Base-by-base conservation (phyloP, 129 eudicot species). In the Artemisia annua region DNA sequence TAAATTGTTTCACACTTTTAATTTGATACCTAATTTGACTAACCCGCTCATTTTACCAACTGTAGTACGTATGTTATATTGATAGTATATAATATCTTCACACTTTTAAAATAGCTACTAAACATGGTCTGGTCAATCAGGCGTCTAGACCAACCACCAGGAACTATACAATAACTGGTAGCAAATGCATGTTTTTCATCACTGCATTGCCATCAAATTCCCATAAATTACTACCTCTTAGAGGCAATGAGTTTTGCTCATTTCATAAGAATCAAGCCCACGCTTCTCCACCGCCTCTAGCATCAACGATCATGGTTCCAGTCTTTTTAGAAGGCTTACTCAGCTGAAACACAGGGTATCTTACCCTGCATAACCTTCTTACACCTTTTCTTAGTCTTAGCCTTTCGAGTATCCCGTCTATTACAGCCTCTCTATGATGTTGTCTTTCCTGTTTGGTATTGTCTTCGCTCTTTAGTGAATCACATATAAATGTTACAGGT, bases 291-390 rank as follows among this genome's bases (percentile, higher is more conserved):
- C 67, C 35, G 6, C 57, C 66, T 32, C 22, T 66, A 22, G 65
- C 26, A 19, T 65, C 72, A 15, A 65, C 57, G 13, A 65, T 50
- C 65, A 75, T 12, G 16, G 28, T 39, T 54, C 56, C 76, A 62
- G 39, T 78, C 67, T 78, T 63, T 26, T 78, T 78, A 7, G 72
- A 18, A n/a, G 82, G 22, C 79, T 79, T 86, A 58, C 80, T 88
- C 79, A 84, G 66, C 67, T 86, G 96, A 77, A 88, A 91, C 59
- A 88, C 82, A 24, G 96, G 90, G 53, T 88, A 83, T 78, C 75
- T 39, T 39, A 39, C 46, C 46, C 46, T 71, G 68, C 87, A 70
- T 53, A 91, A 81, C 77, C 79, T 90, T 39, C 58, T 80, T 66
- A 85, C 83, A 32, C 91, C 86, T 72, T 83, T 87, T 72, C 83